Percentiles rank a stretch among this genome's conserved stretches.
These are phyloP conservation scores for Glebionis coronaria DNA, from an alignment of 129 eudicot species.

Conservation along the genomic window DNA sequence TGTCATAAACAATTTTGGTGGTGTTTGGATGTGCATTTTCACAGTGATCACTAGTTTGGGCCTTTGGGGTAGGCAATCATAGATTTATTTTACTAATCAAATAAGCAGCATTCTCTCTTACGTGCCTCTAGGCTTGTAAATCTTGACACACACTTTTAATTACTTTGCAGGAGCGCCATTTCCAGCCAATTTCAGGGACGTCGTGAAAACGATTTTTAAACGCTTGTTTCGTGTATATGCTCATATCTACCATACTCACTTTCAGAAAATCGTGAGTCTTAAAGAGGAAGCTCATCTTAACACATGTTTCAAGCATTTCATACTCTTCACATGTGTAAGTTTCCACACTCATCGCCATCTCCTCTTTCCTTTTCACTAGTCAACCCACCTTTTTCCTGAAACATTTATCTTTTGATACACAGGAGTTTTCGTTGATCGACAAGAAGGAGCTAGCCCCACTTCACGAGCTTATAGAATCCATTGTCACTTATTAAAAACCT, in stretches of 20 bases:
- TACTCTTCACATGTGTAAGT: conserved; percentile 90
- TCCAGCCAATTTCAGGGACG: conserved; percentile 88
- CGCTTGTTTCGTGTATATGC: conserved; percentile 95
- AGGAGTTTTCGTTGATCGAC: conserved; percentile 92
- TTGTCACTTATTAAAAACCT: conserved; percentile 54
- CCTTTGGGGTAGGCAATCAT: neutral
- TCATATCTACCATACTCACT: conserved; percentile 91
- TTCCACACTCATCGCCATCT: neutral
- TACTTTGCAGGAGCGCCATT: conserved; percentile 74
- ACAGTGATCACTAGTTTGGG: neutral
- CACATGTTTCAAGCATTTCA: conserved; percentile 97
- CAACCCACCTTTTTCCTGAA: conserved; percentile 7
- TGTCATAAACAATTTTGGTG: neutral
- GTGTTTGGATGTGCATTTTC: neutral
- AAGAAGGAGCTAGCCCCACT: conserved; percentile 98
- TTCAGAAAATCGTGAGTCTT: conserved; percentile 90
- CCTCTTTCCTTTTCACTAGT: neutral
- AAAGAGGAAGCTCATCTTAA: conserved; percentile 96
- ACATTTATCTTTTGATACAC: conserved; percentile 21
- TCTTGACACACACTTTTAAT: neutral
- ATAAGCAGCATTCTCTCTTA: neutral
- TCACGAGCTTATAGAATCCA: conserved; percentile 91
- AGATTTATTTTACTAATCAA: neutral
- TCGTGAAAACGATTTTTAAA: conserved; percentile 90
- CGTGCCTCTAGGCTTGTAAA: conserved; percentile 6